These are phyloP conservation scores for Trichoderma sp. DNA, from an alignment of 2,329 filamentous ascomycete genomes.

Conservation along the genomic window DNA sequence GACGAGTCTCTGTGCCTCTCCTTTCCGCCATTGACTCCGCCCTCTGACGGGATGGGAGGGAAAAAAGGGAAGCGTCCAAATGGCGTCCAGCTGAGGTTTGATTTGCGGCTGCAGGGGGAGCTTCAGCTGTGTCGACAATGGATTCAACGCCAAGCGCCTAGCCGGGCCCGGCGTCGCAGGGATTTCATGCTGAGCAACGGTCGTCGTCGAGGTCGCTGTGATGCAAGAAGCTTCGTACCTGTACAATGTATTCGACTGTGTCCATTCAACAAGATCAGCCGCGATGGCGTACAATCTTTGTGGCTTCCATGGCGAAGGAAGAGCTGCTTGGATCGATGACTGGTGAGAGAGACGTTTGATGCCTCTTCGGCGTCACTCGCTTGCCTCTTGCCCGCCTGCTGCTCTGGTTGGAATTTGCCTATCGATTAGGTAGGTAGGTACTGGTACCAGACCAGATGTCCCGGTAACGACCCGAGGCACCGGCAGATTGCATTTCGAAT, in stretches of 20 bases:
- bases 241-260: not conserved
- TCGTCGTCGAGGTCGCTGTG: not conserved
- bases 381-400: conserved; percentile 20
- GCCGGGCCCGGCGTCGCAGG: conserved; percentile 4
- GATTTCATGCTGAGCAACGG: conserved; percentile 1
- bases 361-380: not conserved
- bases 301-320: not conserved
- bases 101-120: conserved; percentile 9
- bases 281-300: not conserved
- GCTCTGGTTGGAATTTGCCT: conserved; percentile 7
- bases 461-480: no score
- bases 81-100: conserved; percentile 1
- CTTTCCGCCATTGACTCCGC: not conserved
- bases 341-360: not conserved
- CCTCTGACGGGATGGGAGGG: not conserved
- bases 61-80: not conserved
- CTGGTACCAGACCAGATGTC: no score
- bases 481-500: no score
- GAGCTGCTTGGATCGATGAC: conserved; percentile 8
- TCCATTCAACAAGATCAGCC: not conserved
- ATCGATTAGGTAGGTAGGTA: no score
- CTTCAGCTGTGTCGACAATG: not conserved
- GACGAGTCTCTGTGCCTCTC: not conserved
- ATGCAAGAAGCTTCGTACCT: not conserved
- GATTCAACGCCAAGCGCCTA: conserved; percentile 8